A percentile compares a stretch with the other conserved stretches of the same genome.
Conservation (phyloP, 257 asterid species). For the Craterostigma plantagineum region DNA sequence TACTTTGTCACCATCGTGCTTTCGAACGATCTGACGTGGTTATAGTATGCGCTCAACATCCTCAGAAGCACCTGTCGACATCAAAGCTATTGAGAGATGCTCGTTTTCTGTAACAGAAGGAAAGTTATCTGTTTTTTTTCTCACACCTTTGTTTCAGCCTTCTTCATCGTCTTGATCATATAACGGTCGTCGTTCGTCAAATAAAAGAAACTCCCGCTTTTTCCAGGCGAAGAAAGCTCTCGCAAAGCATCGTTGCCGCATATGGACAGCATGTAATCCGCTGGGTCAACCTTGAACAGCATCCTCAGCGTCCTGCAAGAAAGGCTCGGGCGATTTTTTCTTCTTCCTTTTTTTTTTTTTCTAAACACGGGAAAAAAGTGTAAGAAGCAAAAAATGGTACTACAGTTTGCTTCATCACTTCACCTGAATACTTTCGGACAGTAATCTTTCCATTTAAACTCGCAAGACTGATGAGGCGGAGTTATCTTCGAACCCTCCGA, state of each 20-base stretch:
- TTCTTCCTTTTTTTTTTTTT: no score
- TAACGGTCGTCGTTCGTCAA: slow-evolving; percentile 81
- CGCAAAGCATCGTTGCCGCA: slow-evolving; percentile 83
- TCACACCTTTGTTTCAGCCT: slow-evolving; percentile 88
- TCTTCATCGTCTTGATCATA: slow-evolving; percentile 95
- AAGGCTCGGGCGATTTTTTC: background rate
- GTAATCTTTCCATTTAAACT: slow-evolving; percentile 90
- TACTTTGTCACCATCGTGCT: slow-evolving; percentile 50
- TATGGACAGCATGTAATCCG: slow-evolving; percentile 88
- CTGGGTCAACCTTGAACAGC: slow-evolving; percentile 90
- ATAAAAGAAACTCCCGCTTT: slow-evolving; percentile 94
- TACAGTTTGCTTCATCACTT: background rate
- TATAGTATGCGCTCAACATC: slow-evolving; percentile 49
- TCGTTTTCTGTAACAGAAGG: background rate
- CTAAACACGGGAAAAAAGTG: no score
- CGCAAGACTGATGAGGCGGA: slow-evolving; percentile 74
- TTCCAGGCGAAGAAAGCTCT: slow-evolving; percentile 88
- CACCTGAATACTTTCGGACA: slow-evolving; percentile 95
- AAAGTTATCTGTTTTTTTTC: no score
- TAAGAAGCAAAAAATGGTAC: no score
- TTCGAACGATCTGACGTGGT: slow-evolving; percentile 41
- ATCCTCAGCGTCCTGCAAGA: slow-evolving; percentile 51
- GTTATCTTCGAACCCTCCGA: slow-evolving; percentile 78
- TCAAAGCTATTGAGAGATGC: slow-evolving; percentile 1
- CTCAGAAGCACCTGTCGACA: slow-evolving; percentile 38